These are phyloP conservation scores for Pontederia paniculata DNA, from an alignment of 176 grass and related monocot genomes.

Conservation along the genomic window DNA sequence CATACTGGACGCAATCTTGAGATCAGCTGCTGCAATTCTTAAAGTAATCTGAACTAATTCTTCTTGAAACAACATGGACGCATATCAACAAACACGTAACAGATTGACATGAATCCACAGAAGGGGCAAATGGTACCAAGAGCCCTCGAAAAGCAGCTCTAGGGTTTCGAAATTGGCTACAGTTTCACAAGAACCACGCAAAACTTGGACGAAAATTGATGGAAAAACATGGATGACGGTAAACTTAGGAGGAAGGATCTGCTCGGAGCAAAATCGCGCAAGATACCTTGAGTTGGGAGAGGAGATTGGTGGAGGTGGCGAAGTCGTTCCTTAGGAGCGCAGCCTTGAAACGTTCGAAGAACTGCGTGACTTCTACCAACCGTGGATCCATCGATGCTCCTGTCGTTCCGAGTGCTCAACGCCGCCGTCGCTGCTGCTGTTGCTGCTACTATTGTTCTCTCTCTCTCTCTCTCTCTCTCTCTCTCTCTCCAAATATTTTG, in stretches of 20 bases:
- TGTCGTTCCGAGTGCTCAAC: neutral
- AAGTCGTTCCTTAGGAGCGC: slow-evolving; percentile 33
- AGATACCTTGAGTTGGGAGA: slow-evolving; percentile 57
- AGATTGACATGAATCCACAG: no score
- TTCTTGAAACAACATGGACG: no score
- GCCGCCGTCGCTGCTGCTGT: neutral
- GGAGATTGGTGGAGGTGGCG: slow-evolving; percentile 20
- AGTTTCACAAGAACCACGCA: no score
- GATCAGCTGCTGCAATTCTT: no score
- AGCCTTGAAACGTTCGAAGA: slow-evolving; percentile 46
- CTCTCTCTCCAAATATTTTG: no score
- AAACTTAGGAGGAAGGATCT: neutral
- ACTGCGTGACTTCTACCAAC: slow-evolving; percentile 30
- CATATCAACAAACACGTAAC: no score
- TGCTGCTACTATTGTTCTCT: neutral
- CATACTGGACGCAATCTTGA: no score
- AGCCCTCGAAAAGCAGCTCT: no score
- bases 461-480: neutral
- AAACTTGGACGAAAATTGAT: no score
- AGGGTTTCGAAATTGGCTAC: no score
- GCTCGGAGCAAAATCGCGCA: neutral
- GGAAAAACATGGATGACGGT: neutral
- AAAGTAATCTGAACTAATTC: no score
- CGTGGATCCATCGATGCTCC: slow-evolving; percentile 52
- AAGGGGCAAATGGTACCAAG: no score